phyloP scores from a whole-genome alignment of 257 asterid genomes.

The Gentiana dahurica region DNA sequence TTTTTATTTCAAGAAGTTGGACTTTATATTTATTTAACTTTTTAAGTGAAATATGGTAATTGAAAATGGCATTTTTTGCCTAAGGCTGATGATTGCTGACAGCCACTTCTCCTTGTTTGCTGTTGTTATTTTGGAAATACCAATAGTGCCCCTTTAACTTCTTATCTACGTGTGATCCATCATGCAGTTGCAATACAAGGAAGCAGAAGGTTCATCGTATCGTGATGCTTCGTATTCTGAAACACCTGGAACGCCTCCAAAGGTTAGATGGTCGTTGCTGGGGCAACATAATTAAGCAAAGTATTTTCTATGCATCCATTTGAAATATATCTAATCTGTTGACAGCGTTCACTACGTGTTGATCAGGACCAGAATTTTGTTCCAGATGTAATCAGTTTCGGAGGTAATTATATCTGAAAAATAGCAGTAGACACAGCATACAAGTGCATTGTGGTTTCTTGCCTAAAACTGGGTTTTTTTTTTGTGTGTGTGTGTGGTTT shows the following conservation, averaged over 20 bases:
- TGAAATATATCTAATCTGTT: conserved; percentile 10
- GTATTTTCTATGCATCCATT: neutral
- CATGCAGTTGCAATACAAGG: conserved; percentile 75
- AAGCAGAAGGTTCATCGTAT: conserved; percentile 76
- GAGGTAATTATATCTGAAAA: conserved; percentile 36
- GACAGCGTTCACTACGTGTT: conserved; percentile 57
- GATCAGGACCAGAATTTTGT: conserved; percentile 70
- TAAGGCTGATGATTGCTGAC: no score
- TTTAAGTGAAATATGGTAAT: no score
- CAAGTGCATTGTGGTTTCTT: neutral
- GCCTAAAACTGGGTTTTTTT: conserved; percentile 7
- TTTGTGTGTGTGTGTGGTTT: conserved; percentile 2
- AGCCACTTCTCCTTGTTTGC: no score
- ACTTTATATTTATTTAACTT: no score
- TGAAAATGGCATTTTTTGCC: no score
- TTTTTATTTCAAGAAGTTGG: no score
- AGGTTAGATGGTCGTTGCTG: conserved; percentile 29
- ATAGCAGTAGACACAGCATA: no score
- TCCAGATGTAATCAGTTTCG: conserved; percentile 53
- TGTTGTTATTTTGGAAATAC: no score
- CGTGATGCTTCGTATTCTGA: conserved; percentile 78
- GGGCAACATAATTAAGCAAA: neutral
- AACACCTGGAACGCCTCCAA: conserved; percentile 93
- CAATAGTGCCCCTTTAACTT: no score
- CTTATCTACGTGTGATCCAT: conserved; percentile 3